Base-by-base conservation (phyloP, 2,329 filamentous ascomycete species). In the Colletotrichum acutatum region DNA sequence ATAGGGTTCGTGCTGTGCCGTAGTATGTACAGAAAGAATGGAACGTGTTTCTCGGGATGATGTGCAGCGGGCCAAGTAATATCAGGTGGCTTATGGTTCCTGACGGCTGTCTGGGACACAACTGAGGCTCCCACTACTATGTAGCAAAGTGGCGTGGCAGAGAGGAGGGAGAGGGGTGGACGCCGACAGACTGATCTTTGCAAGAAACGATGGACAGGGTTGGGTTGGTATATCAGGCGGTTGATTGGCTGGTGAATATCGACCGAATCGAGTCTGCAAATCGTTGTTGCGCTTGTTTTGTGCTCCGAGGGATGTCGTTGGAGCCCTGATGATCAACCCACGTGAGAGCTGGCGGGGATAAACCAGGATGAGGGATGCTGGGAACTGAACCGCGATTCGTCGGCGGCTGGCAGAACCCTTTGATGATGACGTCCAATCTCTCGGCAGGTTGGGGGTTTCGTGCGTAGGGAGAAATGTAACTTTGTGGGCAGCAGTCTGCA, bases 1-100 rank as follows among this genome's bases (percentile, higher is more conserved):
- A 49, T 49, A 77, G 34, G 49, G 57, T 46, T 74, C 81, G 82
- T 57, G 78, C 60, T 70, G 56, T 53, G 64, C 59, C 59, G 61
- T 34, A 34, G 61, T 34, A 34, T 34, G 32, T 32, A 56, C 28
- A 46, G 57, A 24, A 46, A 46, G 57, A 24, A 46, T 37, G 32
- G 32, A 66, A 67, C 62, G 68, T 71, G 68, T 68, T 53, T 59
- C 42, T 49, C 32, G 53, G 32, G 58, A 58, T 63, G 62, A 62
- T 71, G 62, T 63, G 71, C 67, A 74, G 71, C 57, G 34, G 37
- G 14, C 67, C 57, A 54, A 65, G 32, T 53, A 58, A n/a, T n/a
- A 54, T 14, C n/a, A 19, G 42, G 66, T 72, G 66, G 66, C 60
- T 57, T 61, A 53, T 65, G 66, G 71, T 53, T 65, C 49, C 66